Base-by-base conservation (phyloP, 495 filamentous ascomycete genomes). In the Lophium mytilinum region DNA sequence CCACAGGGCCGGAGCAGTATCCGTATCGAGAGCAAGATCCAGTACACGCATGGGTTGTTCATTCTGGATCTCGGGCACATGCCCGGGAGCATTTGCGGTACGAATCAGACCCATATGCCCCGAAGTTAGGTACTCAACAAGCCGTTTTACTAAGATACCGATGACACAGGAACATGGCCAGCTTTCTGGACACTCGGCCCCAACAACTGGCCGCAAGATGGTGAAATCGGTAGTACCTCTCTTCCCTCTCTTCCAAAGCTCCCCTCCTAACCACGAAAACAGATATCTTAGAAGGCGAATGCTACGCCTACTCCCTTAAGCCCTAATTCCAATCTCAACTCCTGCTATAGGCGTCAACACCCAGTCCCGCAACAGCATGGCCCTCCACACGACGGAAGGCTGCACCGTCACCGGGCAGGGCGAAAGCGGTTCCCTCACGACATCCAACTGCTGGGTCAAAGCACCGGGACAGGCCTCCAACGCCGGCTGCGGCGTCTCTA, bases 161-260 rank as follows among this genome's bases (percentile, higher is more conserved):
- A 42, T 52, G 21, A 53, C 43, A 17, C 34, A 40, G 63, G 60
- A 57, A 68, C 52, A 9, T 72, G 57, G 52, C 52, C 48, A 11
- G 52, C 55, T 17, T 65, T 62, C 19, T 65, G 55, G 63, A 62
- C 58, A 12, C 45, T 33, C 55, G 60, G 34, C 15, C 17, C 17
- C 57, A 59, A 9, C 57, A 75, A 82, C 47, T 97, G 90, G 91
- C 92, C 90, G 0, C 63, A 69, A 8, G 76, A 80, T 37, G 91
- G 92, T 30, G 89, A 65, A 43, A 68, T 67, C 21, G 90, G 96
- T 75, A 90, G 10, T 42, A 18, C 19, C 40, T 34, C 24, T 10
- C 34, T 24, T 21, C 33, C 33, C 33, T 21, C 10, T 37, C 8
- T 37, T 2, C 40, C 40, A n/a, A n/a, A 14, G 5, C 18, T 6